These are phyloP conservation scores for Oryza glumipatula DNA, from an alignment of 176 grass and related monocot species.

Conservation along the genomic window DNA sequence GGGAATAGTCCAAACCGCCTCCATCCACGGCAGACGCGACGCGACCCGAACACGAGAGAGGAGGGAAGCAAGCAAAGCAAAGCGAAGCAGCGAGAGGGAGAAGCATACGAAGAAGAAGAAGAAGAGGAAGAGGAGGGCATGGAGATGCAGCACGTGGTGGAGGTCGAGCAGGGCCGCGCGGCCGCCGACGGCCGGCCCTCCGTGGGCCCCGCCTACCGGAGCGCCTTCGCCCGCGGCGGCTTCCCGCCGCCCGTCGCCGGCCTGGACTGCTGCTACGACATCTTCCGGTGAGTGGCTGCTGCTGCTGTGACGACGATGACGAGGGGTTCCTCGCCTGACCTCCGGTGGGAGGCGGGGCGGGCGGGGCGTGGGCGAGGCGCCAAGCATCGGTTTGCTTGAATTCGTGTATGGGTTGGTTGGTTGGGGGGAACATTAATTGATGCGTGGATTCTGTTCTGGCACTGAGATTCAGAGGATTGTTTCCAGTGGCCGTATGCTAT, in stretches of 20 bases:
- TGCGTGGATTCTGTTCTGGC: neutral
- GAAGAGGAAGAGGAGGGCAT: neutral
- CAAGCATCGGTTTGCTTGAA: neutral
- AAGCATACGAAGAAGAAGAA: no score
- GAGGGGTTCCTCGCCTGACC: neutral
- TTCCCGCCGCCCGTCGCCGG: conserved; percentile 71
- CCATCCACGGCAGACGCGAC: neutral
- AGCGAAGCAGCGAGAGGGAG: no score
- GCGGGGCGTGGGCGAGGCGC: no score
- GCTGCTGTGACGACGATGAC: neutral
- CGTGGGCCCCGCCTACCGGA: conserved; percentile 83
- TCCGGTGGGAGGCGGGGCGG: neutral
- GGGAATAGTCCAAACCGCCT: neutral
- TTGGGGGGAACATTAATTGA: neutral
- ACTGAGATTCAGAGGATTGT: neutral
- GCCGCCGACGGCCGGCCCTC: conserved; percentile 54
- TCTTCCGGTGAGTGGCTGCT: conserved; percentile 67
- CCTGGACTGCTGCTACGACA: conserved; percentile 85
- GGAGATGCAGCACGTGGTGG: conserved; percentile 78
- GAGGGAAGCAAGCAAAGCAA: neutral
- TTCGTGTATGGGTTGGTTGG: neutral
- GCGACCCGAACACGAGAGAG: neutral
- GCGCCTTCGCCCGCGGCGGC: conserved; percentile 66
- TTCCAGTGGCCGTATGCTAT: neutral
- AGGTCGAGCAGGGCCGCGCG: conserved; percentile 71